These are phyloP conservation scores for Magnaporthiopsis poae DNA, from an alignment of 2,329 filamentous ascomycete species.

Conservation along the genomic window DNA sequence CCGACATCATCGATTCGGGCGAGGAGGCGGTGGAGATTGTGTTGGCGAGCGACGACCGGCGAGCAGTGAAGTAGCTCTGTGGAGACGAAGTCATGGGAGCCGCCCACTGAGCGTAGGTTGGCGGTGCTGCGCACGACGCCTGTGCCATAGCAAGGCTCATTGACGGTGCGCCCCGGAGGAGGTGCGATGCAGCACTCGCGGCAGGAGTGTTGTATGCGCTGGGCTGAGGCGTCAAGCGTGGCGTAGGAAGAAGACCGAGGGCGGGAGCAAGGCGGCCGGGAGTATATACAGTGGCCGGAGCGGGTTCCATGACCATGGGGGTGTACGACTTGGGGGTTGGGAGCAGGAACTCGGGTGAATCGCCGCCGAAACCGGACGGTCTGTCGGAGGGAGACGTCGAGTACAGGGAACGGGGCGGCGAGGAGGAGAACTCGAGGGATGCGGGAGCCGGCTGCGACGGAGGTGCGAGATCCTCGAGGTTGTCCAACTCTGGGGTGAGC, in stretches of 20 bases:
- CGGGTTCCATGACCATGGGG: slow-evolving; percentile 41
- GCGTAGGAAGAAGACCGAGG: slow-evolving; percentile 47
- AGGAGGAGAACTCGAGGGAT: slow-evolving; percentile 22
- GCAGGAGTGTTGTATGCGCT: slow-evolving; percentile 51
- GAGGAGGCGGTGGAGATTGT: slow-evolving; percentile 55
- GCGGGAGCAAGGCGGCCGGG: slow-evolving; percentile 40
- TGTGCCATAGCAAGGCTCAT: slow-evolving; percentile 54
- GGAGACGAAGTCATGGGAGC: slow-evolving; percentile 40
- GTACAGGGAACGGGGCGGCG: slow-evolving; percentile 34
- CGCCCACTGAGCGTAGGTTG: slow-evolving; percentile 25
- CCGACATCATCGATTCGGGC: slow-evolving; percentile 58
- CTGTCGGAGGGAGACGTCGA: slow-evolving; percentile 30
- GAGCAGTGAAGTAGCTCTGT: slow-evolving; percentile 35
- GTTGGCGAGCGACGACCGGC: slow-evolving; percentile 54
- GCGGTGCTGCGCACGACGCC: slow-evolving; percentile 21
- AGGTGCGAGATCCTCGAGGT: slow-evolving; percentile 43
- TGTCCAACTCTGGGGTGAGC: slow-evolving; percentile 48
- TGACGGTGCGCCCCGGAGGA: slow-evolving; percentile 40
- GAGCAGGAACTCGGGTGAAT: slow-evolving; percentile 28
- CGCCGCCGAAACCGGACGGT: slow-evolving; percentile 23
- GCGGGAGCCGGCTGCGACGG: slow-evolving; percentile 18
- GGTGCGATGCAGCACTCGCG: slow-evolving; percentile 41
- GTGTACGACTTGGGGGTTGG: slow-evolving; percentile 30
- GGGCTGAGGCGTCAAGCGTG: slow-evolving; percentile 47
- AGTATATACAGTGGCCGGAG: slow-evolving; percentile 31